Evolutionary conservation across 164 flowering plant genomes (phyloP), one percentile per base, ranked within the genome.

Genomic region (Dillenia turbinata): DNA sequence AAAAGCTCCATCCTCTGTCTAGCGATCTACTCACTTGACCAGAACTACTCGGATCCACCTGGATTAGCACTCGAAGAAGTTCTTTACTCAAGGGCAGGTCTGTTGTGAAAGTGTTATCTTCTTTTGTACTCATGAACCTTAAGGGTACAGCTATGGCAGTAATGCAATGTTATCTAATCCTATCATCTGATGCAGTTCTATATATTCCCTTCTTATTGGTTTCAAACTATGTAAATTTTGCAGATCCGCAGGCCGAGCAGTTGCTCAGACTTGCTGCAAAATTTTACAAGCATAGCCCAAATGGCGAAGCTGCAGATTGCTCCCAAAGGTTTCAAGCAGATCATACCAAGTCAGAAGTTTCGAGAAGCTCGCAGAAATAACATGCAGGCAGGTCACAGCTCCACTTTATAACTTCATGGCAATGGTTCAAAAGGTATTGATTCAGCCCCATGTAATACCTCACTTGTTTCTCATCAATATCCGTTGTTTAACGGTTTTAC

Each of bases 231-330:
- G 49, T 11, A 1, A 44, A 49, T 57, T 17, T 12, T 47, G 74
- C 83, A 92, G 94, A 89, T 68, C 61, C 85, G 69, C 97, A 83
- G 55, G 90, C 85, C 12, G 96, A 87, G 69, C 88, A 84, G 33
- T 73, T 87, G 10, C 73, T 92, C 44, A 81, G 78, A 69, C 59
- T 87, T 66, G 73, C 78, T 68, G 72, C 79, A 62, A 85, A 66
- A 73, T 74, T 92, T 65, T 92, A 92, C 80, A 92, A 86, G 79
- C 78, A 83, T 59, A 67, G 90, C 96, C 73, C 80, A 65, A 61
- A 79, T 92, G 69, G 68, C 94, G 54, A 92, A 85, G 78, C 86
- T 87, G 52, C 70, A 73, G 33, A 87, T 89, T 62, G 92, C 90
- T 60, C 80, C 94, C 8, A 84, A 77, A 74, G 88, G 92, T 60